Conservation (phyloP, 148 eudicot species). For the Cornus kousa region DNA sequence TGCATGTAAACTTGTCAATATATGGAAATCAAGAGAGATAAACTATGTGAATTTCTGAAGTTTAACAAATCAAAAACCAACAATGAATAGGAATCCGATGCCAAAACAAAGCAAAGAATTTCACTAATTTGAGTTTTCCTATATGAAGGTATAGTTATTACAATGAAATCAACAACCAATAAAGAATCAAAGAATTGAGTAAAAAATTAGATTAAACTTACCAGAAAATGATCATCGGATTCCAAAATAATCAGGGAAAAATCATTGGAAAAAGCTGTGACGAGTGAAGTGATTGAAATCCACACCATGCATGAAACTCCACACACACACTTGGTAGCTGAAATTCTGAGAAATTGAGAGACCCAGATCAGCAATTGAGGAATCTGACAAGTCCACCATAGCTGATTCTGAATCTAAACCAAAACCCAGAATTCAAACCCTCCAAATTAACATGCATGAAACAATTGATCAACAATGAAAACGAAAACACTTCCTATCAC, state of each 20-base stretch:
- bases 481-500: constrained; percentile 9
- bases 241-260: constrained; percentile 39
- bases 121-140: constrained; percentile 18
- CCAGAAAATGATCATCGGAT: constrained; percentile 64
- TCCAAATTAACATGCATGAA: constrained; percentile 12
- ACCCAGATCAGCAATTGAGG: constrained; percentile 33
- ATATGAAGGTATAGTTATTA: constrained; percentile 27
- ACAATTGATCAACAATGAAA: constrained; percentile 3
- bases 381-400: constrained; percentile 22
- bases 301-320: constrained; percentile 24
- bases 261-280: constrained; percentile 37
- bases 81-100: constrained; percentile 72
- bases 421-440: constrained; percentile 7
- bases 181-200: constrained; percentile 68
- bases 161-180: constrained; percentile 37
- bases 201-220: constrained; percentile 9
- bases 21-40: constrained; percentile 40
- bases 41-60: constrained; percentile 47
- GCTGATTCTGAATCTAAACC: not conserved
- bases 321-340: constrained; percentile 33
- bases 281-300: constrained; percentile 21
- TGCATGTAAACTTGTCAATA: constrained; percentile 18
- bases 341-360: constrained; percentile 33
- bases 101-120: constrained; percentile 13
- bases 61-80: constrained; percentile 21